Base-by-base conservation (phyloP, 345 rosid genomes). In the Boechera stricta region DNA sequence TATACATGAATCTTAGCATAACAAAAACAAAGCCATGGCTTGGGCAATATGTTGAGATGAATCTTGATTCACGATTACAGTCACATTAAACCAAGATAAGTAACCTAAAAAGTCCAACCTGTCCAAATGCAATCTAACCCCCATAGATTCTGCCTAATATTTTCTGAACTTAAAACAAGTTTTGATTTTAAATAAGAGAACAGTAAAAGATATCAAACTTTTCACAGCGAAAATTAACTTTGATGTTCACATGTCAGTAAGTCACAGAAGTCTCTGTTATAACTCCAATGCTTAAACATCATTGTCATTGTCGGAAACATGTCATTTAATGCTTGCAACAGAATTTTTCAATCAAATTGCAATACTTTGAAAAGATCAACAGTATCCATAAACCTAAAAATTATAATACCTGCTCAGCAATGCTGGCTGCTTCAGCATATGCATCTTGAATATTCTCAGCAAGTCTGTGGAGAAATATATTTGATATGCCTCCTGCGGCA, bases 401-500 rank as follows among this genome's bases (percentile, higher is more conserved):
- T 10, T 21, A 26, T 3, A 41, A 74, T 79, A 92, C 98, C 99
- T 95, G 99, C 83, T 92, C 99, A 75, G 99, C 98, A 56, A 91
- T 83, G 81, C 99, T 89, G 72, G 98, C 99, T 39, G 99, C 99
- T 82, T 95, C 98, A 53, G 99, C 97, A 86, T 95, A 95, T 73
- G 99, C 99, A 88, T 92, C 99, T 84, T 95, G 99, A 80, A 95
- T 95, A 81, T 91, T 95, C 87, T 95, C 99, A 39, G 99, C 98
- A 75, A 92, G 98, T 84, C 97, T 86, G 56, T 95, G 99, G 71
- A 95, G 98, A 84, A 92, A 95, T 82, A 92, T 89, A 84, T 95
- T 95, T 60, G 99, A 95, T 80, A 95, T 86, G n/a, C 99, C 99
- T 66, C 99, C 99, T n/a, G 99, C 99, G 59, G 99, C 99, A 84